Conservation (phyloP, 768 basidiomycete genomes). For the Phaeotremella skinneri region DNA sequence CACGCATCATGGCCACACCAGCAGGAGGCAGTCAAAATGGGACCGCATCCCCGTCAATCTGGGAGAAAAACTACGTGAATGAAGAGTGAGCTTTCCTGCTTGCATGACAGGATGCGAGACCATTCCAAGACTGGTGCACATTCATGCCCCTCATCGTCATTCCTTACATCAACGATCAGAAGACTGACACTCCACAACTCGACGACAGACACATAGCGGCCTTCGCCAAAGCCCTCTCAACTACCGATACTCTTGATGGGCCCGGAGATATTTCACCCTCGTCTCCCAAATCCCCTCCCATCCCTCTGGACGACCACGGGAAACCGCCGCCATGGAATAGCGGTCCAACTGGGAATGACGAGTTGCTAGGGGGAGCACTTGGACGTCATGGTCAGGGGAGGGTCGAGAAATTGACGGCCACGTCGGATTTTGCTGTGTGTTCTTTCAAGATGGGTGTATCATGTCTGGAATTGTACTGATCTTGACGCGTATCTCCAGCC, state of each 20-base stretch:
- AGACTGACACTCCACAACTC: not conserved
- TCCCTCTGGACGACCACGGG: slow-evolving; percentile 11
- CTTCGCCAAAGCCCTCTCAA: slow-evolving; percentile 69
- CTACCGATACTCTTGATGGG: slow-evolving; percentile 57
- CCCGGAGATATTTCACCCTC: slow-evolving; percentile 34
- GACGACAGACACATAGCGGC: slow-evolving; percentile 64
- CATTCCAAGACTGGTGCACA: too few species aligned
- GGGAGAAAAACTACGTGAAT: slow-evolving; percentile 65
- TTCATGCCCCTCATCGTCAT: too few species aligned
- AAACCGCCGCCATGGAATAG: slow-evolving; percentile 27
- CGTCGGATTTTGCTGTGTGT: slow-evolving; percentile 52
- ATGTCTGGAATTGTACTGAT: not conserved
- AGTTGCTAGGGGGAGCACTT: slow-evolving; percentile 8
- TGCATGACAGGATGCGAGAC: too few species aligned
- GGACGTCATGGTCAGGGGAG: slow-evolving; percentile 23
- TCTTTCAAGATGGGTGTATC: slow-evolving; percentile 67
- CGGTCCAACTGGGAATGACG: slow-evolving; percentile 27
- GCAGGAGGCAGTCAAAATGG: not conserved
- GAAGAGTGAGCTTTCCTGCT: slow-evolving; percentile 60
- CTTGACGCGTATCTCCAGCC: slow-evolving; percentile 56
- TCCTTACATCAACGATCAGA: too few species aligned
- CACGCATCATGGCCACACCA: not conserved
- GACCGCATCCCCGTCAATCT: slow-evolving; percentile 18
- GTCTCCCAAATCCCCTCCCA: slow-evolving; percentile 32
- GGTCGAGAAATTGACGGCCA: slow-evolving; percentile 50